phyloP scores from a whole-genome alignment of 2,329 filamentous ascomycete species.

The Boeremia exigua region DNA sequence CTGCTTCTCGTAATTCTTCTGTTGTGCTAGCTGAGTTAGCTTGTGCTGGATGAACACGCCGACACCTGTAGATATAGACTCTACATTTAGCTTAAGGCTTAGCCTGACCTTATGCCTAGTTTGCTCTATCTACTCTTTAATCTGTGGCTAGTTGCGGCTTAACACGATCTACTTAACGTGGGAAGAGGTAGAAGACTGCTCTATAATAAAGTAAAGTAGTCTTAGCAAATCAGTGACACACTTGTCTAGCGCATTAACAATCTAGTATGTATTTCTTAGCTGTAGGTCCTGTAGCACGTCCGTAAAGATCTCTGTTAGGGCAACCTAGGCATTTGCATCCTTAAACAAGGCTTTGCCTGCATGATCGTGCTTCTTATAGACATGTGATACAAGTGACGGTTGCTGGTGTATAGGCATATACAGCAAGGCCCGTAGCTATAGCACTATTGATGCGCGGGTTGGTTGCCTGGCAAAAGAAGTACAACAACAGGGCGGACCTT shows the following conservation, averaged over 20 bases:
- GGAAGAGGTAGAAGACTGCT: conserved; percentile 1
- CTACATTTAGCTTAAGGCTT: conserved; percentile 35
- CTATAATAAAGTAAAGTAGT: conserved; percentile 8
- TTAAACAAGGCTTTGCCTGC: conserved; percentile 12
- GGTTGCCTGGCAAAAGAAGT: too few relatives aligned
- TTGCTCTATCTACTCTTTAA: conserved; percentile 23
- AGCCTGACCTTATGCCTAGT: conserved; percentile 29
- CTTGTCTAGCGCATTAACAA: conserved; percentile 25
- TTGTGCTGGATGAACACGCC: conserved; percentile 47
- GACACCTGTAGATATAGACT: conserved; percentile 44
- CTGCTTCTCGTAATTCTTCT: background rate
- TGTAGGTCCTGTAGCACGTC: conserved; percentile 50
- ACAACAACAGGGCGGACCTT: too few relatives aligned
- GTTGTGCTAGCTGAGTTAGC: conserved; percentile 32
- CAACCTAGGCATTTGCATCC: conserved; percentile 20
- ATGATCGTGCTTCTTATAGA: conserved; percentile 12
- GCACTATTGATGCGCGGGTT: too few relatives aligned
- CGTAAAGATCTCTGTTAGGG: conserved; percentile 42
- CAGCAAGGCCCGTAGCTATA: conserved; percentile 55
- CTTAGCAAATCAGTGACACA: conserved; percentile 11
- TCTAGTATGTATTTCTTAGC: conserved; percentile 7
- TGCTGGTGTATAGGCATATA: conserved; percentile 47
- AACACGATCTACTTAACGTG: conserved; percentile 16
- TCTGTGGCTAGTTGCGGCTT: conserved; percentile 11
- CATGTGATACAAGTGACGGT: conserved; percentile 7